Evolutionary conservation across 2,329 filamentous ascomycete genomes (phyloP).

Genomic region (Beauveria asiatica): DNA sequence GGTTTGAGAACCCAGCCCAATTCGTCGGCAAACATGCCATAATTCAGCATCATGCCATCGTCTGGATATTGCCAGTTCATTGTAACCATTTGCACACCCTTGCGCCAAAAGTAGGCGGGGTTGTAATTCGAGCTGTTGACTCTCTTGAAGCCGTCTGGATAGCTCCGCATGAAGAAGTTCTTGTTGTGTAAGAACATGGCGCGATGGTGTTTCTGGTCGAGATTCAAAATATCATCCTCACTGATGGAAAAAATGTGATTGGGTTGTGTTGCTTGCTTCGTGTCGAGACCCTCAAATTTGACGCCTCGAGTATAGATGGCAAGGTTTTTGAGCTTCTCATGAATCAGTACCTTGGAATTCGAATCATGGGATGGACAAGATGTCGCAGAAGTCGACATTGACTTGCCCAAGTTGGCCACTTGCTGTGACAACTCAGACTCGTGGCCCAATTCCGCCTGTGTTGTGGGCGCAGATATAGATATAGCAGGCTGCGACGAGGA

Average conservation of each 20-base stretch:
- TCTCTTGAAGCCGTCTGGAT: conserved; percentile 63
- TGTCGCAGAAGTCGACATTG: not conserved
- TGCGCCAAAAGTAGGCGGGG: conserved; percentile 82
- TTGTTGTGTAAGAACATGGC: conserved; percentile 84
- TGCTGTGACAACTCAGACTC: not conserved
- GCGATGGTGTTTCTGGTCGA: conserved; percentile 53
- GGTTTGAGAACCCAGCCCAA: conserved; percentile 84
- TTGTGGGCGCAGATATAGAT: conserved; percentile 10
- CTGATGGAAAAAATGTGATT: conserved; percentile 80
- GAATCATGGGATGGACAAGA: conserved; percentile 13
- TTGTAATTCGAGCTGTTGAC: conserved; percentile 92
- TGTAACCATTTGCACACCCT: conserved; percentile 94
- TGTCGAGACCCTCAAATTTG: conserved; percentile 65
- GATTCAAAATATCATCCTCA: conserved; percentile 62
- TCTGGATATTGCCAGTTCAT: conserved; percentile 97
- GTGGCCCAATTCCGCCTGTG: conserved; percentile 19
- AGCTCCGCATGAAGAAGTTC: conserved; percentile 81
- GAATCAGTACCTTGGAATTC: conserved; percentile 49
- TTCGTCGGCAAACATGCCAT: conserved; percentile 90
- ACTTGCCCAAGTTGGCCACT: not conserved
- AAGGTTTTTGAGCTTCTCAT: conserved; percentile 61
- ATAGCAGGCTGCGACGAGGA: conserved; percentile 13
- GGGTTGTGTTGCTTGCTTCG: conserved; percentile 50
- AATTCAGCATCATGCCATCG: conserved; percentile 90
- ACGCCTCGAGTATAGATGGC: conserved; percentile 84